phyloP scores from a whole-genome alignment of 2,329 filamentous ascomycete species.

The Fusarium caatingaense region DNA sequence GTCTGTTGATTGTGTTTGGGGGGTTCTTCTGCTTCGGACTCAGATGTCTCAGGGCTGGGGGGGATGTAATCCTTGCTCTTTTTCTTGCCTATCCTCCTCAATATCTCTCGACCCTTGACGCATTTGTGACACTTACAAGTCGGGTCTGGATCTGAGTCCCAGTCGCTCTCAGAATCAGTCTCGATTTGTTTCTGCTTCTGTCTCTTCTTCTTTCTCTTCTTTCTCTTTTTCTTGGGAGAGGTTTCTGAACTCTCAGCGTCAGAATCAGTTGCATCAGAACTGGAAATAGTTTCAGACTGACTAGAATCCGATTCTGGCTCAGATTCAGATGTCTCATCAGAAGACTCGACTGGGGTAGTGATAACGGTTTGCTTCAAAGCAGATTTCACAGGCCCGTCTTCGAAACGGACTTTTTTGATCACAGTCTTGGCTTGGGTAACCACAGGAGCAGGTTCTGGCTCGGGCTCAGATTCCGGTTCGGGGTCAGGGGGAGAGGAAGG shows the following conservation, averaged over 20 bases:
- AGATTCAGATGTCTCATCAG: conserved; percentile 34
- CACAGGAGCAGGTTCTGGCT: background rate
- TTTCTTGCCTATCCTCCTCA: conserved; percentile 41
- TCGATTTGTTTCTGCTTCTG: conserved; percentile 9
- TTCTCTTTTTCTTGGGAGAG: conserved; percentile 17
- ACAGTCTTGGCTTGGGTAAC: conserved; percentile 20
- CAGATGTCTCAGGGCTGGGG: conserved; percentile 26
- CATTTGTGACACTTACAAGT: conserved; percentile 47
- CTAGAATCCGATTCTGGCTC: conserved; percentile 36
- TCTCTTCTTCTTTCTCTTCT: conserved; percentile 35
- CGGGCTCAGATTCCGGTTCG: background rate
- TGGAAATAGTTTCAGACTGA: conserved; percentile 35
- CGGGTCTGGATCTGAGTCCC: conserved; percentile 52
- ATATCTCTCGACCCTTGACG: conserved; percentile 36
- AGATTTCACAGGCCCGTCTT: conserved; percentile 45
- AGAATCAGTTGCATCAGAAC: conserved; percentile 32
- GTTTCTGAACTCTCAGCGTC: conserved; percentile 35
- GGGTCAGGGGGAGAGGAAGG: background rate
- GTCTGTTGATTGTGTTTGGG: conserved; percentile 33
- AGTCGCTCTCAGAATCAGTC: conserved; percentile 43
- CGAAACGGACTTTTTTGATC: conserved; percentile 60
- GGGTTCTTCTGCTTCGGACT: conserved; percentile 38
- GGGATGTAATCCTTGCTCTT: conserved; percentile 15
- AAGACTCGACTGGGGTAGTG: conserved; percentile 28
- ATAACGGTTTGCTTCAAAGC: conserved; percentile 41